phyloP scores from a whole-genome alignment of 2,329 filamentous ascomycete species.

The Bipolaris gigantea region DNA sequence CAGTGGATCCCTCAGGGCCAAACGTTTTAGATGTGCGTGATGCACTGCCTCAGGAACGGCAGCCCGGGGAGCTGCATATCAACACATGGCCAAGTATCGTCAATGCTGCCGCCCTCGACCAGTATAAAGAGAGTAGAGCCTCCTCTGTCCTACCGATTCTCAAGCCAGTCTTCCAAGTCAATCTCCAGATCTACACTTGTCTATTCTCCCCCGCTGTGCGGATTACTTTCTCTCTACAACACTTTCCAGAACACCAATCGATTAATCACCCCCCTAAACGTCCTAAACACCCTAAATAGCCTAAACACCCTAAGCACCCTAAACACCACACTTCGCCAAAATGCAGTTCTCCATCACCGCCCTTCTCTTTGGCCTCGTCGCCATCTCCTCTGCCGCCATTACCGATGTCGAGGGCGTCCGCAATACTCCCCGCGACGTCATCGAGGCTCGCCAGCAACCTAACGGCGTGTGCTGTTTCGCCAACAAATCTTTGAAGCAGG shows the following conservation, averaged over 20 bases:
- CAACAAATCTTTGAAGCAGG: conserved; percentile 14
- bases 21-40: conserved; percentile 9
- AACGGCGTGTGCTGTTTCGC: conserved; percentile 22
- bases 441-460: conserved; percentile 18
- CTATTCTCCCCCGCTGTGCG: conserved; percentile 21
- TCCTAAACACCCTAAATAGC: no score
- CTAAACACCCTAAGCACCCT: no score
- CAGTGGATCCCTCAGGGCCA: conserved; percentile 3
- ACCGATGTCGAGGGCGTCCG: conserved; percentile 21
- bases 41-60: conserved; percentile 8
- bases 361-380: conserved; percentile 22
- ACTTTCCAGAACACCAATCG: conserved; percentile 4
- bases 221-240: conserved; percentile 18
- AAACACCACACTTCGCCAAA: conserved; percentile 4
- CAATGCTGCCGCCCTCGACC: background rate
- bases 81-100: background rate
- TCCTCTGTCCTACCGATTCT: background rate
- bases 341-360: conserved; percentile 19
- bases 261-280: no score
- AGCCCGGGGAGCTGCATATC: background rate
- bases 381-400: conserved; percentile 21
- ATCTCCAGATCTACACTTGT: conserved; percentile 15
- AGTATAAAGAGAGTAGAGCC: conserved; percentile 2
- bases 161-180: conserved; percentile 20
- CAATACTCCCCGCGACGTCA: conserved; percentile 9